Conservation (phyloP, 78 protist species). For the Emiliania huxleyi region DNA sequence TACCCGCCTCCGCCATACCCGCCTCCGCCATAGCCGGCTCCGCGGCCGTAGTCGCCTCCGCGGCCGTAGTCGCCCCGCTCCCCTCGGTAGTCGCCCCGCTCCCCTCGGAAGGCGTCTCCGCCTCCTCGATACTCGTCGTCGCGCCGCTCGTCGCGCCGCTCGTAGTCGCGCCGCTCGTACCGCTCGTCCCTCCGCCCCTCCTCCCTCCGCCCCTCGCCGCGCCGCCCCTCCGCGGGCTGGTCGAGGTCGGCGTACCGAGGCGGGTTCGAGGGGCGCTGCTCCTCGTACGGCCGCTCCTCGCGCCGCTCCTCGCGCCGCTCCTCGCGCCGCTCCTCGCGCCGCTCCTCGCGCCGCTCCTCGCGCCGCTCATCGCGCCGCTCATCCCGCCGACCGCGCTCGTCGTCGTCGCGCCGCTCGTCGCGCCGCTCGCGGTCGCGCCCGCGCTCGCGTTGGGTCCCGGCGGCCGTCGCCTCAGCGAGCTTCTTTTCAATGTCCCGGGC, state of each 20-base stretch:
- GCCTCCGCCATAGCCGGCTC: no score
- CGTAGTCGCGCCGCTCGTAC: background rate
- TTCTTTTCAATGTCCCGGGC: background rate
- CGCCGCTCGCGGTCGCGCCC: background rate
- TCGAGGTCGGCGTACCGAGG: no score
- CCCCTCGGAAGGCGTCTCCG: no score
- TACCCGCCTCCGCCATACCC: no score
- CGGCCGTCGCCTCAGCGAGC: background rate
- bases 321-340: background rate
- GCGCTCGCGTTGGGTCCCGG: background rate
- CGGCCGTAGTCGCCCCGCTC: no score
- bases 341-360: slow-evolving; percentile 1
- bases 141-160: background rate
- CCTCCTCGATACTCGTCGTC: background rate
- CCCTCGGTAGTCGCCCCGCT: no score
- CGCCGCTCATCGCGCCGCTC: background rate
- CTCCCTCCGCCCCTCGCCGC: no score
- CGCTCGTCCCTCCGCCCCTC: no score
- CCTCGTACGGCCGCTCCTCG: no score
- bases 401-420: background rate
- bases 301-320: slow-evolving; percentile 24
- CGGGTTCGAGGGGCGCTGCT: no score
- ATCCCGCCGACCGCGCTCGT: background rate
- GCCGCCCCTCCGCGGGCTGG: no score
- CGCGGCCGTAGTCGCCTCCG: no score